Evolutionary conservation across 371 early-diverging fungal genomes (phyloP), one percentile per base, ranked within the genome.

Genomic region (Neoconidiobolus thromboides): DNA sequence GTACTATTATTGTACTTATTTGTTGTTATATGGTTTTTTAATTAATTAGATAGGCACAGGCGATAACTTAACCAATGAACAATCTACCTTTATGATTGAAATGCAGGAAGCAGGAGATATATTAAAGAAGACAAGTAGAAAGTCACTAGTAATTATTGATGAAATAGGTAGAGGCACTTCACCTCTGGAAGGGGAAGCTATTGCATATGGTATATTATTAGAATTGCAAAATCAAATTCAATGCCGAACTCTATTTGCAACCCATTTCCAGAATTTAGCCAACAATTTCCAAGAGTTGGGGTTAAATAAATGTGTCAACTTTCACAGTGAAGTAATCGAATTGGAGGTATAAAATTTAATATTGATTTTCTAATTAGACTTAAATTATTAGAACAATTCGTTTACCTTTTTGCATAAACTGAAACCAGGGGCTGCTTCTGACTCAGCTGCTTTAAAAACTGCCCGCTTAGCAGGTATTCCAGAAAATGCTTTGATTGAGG

Each of bases 121-220:
- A 40, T 72, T 94, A 40, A 74, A 77, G 36, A 74, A 83, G 53
- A 93, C 94, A 1, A 89, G 92, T 0, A 54, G 69, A 2, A 67
- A 71, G 2, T 91, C 93, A 7, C 75, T 98, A 46, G 87, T 93
- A 2, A 86, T 98, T 43, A 82, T 99, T 75, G 99, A 99, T 67
- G 99, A 99, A 68, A 84, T 99, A 14, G 99, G 99, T 1, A 82
- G 99, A 47, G 99, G 99, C 7, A 99, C 99, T 0, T 80, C 90
- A 1, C 87, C 93, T 0, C 63, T 71, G 26, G 99, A 98, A 65
- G 99, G 99, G 0, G 70, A 89, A 14, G 78, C 93, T 2, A 76
- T 98, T 40, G 97, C 99, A 0, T 84, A 77, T 58, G 89, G 93
- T 0, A 89, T 95, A 0, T 68, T 98, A 37, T 68, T 78, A 58